Percentiles rank a stretch among this genome's conserved stretches.
Conservation (phyloP, 495 filamentous ascomycete species). For the Xanthoparmelia taractica region DNA sequence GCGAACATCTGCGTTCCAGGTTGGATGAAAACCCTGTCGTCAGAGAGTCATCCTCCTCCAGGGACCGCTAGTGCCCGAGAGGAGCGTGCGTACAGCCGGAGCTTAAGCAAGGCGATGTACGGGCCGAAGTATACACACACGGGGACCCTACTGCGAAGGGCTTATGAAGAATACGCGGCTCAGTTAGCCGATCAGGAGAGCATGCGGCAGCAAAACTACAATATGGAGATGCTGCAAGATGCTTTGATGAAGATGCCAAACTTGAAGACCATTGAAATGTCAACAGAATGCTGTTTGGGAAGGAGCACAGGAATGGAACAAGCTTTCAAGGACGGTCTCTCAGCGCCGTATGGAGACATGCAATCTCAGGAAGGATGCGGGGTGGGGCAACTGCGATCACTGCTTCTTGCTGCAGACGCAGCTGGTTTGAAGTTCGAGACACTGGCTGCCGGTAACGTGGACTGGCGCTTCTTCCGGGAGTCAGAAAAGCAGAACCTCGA, state of each 20-base stretch:
- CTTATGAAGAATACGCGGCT: neutral
- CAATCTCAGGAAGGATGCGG: neutral
- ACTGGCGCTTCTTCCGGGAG: neutral
- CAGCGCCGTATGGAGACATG: neutral
- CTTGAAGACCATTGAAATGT: constrained; percentile 9
- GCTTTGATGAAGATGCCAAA: neutral
- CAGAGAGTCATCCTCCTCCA: neutral
- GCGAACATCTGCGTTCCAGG: neutral
- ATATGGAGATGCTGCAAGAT: neutral
- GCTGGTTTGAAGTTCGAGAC: constrained; percentile 3
- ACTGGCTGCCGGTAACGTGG: neutral
- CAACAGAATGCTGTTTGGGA: neutral
- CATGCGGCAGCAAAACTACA: neutral
- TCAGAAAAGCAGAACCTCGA: neutral
- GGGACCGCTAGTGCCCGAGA: neutral
- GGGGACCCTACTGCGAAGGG: neutral
- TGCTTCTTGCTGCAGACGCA: neutral
- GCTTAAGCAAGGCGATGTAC: neutral
- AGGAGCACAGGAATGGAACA: neutral
- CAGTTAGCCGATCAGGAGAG: neutral
- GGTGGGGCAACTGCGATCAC: neutral
- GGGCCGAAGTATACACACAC: neutral
- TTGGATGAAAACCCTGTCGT: neutral
- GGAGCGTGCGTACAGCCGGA: neutral
- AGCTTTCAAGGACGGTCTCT: neutral